phyloP scores from a whole-genome alignment of 2,329 filamentous ascomycete genomes.

The Verticillium isaacii region DNA sequence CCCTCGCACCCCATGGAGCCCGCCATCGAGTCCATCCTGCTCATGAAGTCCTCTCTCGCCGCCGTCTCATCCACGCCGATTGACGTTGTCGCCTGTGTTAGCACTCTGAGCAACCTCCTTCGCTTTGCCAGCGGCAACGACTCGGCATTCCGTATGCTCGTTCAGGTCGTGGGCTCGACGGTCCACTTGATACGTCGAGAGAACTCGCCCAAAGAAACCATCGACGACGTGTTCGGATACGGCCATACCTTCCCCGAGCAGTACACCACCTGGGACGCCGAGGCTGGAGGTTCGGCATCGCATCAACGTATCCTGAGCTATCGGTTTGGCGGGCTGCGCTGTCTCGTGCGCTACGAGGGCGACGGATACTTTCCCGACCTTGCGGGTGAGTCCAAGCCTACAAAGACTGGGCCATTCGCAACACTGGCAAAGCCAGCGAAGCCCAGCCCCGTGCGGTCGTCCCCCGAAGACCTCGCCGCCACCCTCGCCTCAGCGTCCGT shows the following conservation, averaged over 20 bases:
- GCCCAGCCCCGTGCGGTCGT: neutral
- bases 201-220: constrained; percentile 51
- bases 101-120: constrained; percentile 56
- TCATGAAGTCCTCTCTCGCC: neutral
- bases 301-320: constrained; percentile 62
- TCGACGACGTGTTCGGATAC: constrained; percentile 52
- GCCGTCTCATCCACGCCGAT: constrained; percentile 18
- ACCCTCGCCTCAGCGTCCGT: neutral
- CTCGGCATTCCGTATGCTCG: constrained; percentile 51
- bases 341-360: constrained; percentile 50
- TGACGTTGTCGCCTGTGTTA: constrained; percentile 57
- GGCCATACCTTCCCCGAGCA: constrained; percentile 63
- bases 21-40: constrained; percentile 32
- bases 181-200: constrained; percentile 62
- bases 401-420: neutral
- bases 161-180: constrained; percentile 49
- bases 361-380: constrained; percentile 47
- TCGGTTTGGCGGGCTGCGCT: constrained; percentile 44
- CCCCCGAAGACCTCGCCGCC: neutral
- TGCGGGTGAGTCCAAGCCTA: neutral
- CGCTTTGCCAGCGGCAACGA: constrained; percentile 44
- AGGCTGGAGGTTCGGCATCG: constrained; percentile 48
- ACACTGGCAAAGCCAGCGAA: neutral
- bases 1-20: constrained; percentile 47
- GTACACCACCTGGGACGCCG: constrained; percentile 58